Conservation (phyloP, 768 basidiomycete genomes). For the Mycena latifolia region DNA sequence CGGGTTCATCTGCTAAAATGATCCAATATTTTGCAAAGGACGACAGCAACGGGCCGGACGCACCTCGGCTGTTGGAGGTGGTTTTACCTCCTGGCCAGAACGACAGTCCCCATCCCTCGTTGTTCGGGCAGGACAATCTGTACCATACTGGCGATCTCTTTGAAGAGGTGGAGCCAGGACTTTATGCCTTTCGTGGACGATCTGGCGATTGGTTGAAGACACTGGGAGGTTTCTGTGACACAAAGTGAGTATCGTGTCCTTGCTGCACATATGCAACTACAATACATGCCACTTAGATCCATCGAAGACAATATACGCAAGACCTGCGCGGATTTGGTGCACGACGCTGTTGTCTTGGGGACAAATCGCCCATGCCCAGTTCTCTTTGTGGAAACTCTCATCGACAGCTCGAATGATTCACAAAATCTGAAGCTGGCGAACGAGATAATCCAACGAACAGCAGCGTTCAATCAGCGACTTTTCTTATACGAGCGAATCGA, state of each 20-base stretch:
- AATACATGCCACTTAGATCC: background rate
- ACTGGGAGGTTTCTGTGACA: slow-evolving; percentile 34
- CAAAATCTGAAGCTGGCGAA: background rate
- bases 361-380: background rate
- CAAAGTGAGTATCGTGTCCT: slow-evolving; percentile 31
- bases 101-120: slow-evolving; percentile 35
- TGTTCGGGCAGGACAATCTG: slow-evolving; percentile 28
- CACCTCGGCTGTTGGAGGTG: background rate
- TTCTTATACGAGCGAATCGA: slow-evolving; percentile 1
- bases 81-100: background rate
- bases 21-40: background rate
- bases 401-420: background rate
- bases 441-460: slow-evolving; percentile 1
- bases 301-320: slow-evolving; percentile 8
- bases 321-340: background rate
- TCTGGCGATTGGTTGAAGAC: slow-evolving; percentile 40
- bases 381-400: background rate
- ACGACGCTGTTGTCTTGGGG: slow-evolving; percentile 5
- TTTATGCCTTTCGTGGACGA: slow-evolving; percentile 35
- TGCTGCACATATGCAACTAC: background rate
- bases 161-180: slow-evolving; percentile 34
- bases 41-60: background rate
- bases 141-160: slow-evolving; percentile 40
- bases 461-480: background rate
- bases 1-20: background rate